Evolutionary conservation across 2,329 filamentous ascomycete species (phyloP), one percentile per base, ranked within the genome.

Genomic region (Trichoderma polysporum): DNA sequence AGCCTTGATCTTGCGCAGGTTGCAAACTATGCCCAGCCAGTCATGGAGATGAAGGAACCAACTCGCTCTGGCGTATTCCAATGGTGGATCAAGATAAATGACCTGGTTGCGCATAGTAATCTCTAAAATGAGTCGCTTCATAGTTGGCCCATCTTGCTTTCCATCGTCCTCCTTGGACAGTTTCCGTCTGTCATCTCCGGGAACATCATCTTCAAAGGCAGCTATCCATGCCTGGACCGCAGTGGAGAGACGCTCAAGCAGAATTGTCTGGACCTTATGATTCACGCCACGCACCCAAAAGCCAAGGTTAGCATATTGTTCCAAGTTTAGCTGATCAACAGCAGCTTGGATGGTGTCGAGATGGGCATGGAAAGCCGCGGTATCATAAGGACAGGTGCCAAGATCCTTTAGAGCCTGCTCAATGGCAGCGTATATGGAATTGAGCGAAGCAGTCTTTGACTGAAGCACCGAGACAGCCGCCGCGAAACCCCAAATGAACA

Each of bases 51-150:
- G 94, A 19, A 90, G 85, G 75, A 97, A 92, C 95, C 96, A 99
- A 75, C 91, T 94, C 13, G 94, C 94, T 71, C 94, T 88, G 17
- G 95, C 94, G 76, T 90, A 95, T 76, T 97, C 93, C 60, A 98
- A 83, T 5, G 95, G 95, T 4, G 95, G 96, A 62, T 97, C 95
- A 29, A 99, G 86, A 75, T 97, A 97, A 71, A 99, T 97, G 71
- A 97, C 91, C 78, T 99, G 95, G 73, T 98, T 98, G 35, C 92
- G 91, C 93, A 99, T 99, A 6, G 93, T 95, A 64, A 99, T 90
- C 76, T 99, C 95, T 72, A 97, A 92, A 17, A 95, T 85, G 27
- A 97, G 85, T 33, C 86, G 87, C 73, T 86, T 89, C 79, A 97
- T 88, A 3, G 84, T 84, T 0, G 92, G 92, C 3, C 81, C 79